These are phyloP conservation scores for Pichia norvegensis DNA, from an alignment of 1,139 yeast species.

Conservation along the genomic window DNA sequence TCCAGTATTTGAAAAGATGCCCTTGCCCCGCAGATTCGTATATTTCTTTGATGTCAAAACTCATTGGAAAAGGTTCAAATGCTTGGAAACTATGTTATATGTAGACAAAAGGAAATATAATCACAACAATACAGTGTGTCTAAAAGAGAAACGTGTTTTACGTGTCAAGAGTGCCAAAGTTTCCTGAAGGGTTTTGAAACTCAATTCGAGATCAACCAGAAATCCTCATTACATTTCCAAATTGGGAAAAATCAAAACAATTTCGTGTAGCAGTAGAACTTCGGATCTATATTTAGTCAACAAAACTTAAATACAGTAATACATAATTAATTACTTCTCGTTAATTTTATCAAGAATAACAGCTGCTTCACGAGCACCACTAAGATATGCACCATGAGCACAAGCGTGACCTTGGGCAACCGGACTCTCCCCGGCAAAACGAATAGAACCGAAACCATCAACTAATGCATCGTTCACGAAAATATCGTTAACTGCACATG, in stretches of 20 bases:
- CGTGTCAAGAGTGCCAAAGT: too few relatives aligned
- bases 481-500: constrained; percentile 35
- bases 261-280: background rate
- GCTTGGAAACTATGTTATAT: background rate
- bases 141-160: too few relatives aligned
- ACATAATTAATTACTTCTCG: too few relatives aligned
- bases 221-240: constrained; percentile 1
- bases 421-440: constrained; percentile 55
- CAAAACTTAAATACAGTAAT: too few relatives aligned
- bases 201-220: background rate
- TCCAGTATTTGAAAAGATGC: constrained; percentile 36
- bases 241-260: constrained; percentile 1
- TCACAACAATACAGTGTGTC: background rate
- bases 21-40: constrained; percentile 25
- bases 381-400: constrained; percentile 49
- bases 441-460: constrained; percentile 37
- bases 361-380: constrained; percentile 43
- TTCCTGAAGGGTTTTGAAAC: too few relatives aligned
- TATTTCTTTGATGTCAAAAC: constrained; percentile 11
- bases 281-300: background rate
- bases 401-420: constrained; percentile 46
- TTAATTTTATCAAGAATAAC: constrained; percentile 9
- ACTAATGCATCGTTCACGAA: constrained; percentile 28
- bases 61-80: background rate
- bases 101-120: background rate